phyloP scores from a whole-genome alignment of 1,284 basidiomycete species.

The Cryptococcus sp. region DNA sequence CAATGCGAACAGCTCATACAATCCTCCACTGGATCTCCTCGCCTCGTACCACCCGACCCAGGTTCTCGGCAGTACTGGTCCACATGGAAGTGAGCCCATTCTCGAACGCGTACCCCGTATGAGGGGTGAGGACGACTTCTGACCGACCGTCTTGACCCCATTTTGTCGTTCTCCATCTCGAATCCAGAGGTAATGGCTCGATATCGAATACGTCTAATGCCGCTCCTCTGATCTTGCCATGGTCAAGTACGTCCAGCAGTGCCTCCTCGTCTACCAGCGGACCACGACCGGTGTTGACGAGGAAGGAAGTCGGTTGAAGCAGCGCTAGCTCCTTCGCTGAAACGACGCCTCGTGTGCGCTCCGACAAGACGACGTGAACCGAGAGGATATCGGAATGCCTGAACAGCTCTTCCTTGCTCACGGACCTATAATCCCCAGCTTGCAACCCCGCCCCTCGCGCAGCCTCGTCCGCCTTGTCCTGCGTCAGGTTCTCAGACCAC shows the following conservation, averaged over 20 bases:
- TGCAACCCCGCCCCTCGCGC: conserved; percentile 56
- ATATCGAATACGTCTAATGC: conserved; percentile 61
- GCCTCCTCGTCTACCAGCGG: conserved; percentile 63
- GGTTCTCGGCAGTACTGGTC: conserved; percentile 27
- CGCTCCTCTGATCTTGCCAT: conserved; percentile 38
- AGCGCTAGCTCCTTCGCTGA: conserved; percentile 57
- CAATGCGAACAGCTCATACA: not conserved
- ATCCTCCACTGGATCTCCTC: conserved; percentile 17
- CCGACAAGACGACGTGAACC: conserved; percentile 63
- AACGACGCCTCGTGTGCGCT: conserved; percentile 59
- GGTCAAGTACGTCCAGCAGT: conserved; percentile 52
- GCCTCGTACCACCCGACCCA: conserved; percentile 18
- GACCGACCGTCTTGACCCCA: conserved; percentile 50
- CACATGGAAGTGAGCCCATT: conserved; percentile 28
- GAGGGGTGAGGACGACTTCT: conserved; percentile 58
- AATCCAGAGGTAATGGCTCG: conserved; percentile 65
- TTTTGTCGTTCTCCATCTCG: conserved; percentile 57
- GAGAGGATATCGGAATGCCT: conserved; percentile 63
- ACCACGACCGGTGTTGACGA: conserved; percentile 67
- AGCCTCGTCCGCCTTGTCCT: conserved; percentile 60
- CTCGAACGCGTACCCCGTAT: conserved; percentile 59
- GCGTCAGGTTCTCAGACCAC: conserved; percentile 67
- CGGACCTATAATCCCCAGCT: conserved; percentile 26
- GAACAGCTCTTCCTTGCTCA: conserved; percentile 61
- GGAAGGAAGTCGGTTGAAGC: conserved; percentile 62